Percentiles rank a stretch among this genome's conserved stretches.
Conservation (phyloP, 306 rosid genomes). For the Corylus heterophylla region DNA sequence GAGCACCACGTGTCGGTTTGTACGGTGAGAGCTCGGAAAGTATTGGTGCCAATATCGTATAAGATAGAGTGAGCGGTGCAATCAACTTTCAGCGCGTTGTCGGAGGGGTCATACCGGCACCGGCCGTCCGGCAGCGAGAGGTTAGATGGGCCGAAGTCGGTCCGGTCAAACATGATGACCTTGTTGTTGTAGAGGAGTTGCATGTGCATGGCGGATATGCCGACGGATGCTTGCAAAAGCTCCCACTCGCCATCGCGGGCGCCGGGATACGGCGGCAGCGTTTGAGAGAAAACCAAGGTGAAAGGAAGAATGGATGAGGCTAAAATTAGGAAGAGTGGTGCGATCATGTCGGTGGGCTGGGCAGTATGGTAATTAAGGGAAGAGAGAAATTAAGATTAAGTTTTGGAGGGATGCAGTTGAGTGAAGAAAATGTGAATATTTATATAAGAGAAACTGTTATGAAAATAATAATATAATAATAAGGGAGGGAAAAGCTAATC, state of each 20-base stretch:
- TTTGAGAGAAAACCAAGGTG: slow-evolving; percentile 14
- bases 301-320: slow-evolving; percentile 4
- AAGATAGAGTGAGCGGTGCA: slow-evolving; percentile 84
- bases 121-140: slow-evolving; percentile 45
- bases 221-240: slow-evolving; percentile 54
- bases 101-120: slow-evolving; percentile 43
- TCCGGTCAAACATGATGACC: slow-evolving; percentile 67
- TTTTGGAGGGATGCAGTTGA: slow-evolving; percentile 18
- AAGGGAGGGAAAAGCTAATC: slow-evolving; percentile 13
- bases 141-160: slow-evolving; percentile 72
- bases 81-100: slow-evolving; percentile 41
- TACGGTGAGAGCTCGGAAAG: slow-evolving; percentile 56
- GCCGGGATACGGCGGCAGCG: neutral
- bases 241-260: slow-evolving; percentile 57
- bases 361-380: neutral
- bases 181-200: slow-evolving; percentile 58
- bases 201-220: slow-evolving; percentile 91
- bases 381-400: slow-evolving; percentile 8
- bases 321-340: slow-evolving; percentile 13
- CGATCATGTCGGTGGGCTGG: neutral
- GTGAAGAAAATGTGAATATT: slow-evolving; percentile 6
- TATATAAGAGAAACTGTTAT: neutral
- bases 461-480: neutral
- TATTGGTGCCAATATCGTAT: slow-evolving; percentile 50
- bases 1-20: slow-evolving; percentile 87